Evolutionary conservation across 257 asterid genomes (phyloP).

Genomic region (Gentiana straminea): DNA sequence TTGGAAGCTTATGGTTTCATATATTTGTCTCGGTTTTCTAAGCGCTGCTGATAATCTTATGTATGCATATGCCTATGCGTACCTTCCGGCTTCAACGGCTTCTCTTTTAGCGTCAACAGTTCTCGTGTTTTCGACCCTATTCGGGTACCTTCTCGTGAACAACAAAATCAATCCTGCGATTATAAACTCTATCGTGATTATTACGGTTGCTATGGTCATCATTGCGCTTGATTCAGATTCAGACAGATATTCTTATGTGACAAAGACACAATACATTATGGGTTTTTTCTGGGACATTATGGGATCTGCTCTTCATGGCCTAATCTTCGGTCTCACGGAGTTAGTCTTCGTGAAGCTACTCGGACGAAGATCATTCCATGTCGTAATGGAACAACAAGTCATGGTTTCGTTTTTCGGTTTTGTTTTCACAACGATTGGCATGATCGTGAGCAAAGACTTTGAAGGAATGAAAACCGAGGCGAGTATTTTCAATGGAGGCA

Average conservation of each 20-base stretch:
- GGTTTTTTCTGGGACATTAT: slow-evolving; percentile 76
- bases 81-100: slow-evolving; percentile 90
- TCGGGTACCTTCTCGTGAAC: slow-evolving; percentile 65
- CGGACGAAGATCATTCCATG: slow-evolving; percentile 73
- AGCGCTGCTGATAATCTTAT: slow-evolving; percentile 77
- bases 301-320: slow-evolving; percentile 75
- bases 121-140: slow-evolving; percentile 60
- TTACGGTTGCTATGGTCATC: slow-evolving; percentile 74
- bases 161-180: slow-evolving; percentile 65
- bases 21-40: slow-evolving; percentile 55
- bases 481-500: slow-evolving; percentile 44
- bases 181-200: slow-evolving; percentile 50
- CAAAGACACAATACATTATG: slow-evolving; percentile 36
- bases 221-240: slow-evolving; percentile 77
- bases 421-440: slow-evolving; percentile 63
- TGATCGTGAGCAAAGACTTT: slow-evolving; percentile 42
- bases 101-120: slow-evolving; percentile 71
- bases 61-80: slow-evolving; percentile 91
- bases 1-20: slow-evolving; percentile 45
- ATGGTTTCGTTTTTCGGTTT: slow-evolving; percentile 77
- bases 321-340: slow-evolving; percentile 84
- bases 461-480: slow-evolving; percentile 59
- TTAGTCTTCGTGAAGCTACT: slow-evolving; percentile 46
- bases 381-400: slow-evolving; percentile 86
- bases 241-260: slow-evolving; percentile 45